phyloP scores from a whole-genome alignment of 2,329 filamentous ascomycete genomes.

The Fonsecaea pugnacius region DNA sequence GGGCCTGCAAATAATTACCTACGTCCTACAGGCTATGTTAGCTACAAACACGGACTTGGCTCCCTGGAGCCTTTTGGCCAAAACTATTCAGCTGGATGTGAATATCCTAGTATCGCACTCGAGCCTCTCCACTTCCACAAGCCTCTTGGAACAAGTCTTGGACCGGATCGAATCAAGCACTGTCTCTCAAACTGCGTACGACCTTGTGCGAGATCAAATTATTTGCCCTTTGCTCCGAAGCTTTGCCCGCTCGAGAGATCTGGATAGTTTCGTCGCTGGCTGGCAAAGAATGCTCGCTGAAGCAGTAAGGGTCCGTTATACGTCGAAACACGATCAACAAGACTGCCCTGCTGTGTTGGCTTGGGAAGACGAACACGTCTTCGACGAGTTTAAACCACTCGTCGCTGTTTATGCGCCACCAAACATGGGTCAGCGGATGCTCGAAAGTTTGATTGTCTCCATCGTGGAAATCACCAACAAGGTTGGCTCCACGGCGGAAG shows the following conservation, averaged over 20 bases:
- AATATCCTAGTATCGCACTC: slow-evolving; percentile 53
- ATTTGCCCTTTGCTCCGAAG: slow-evolving; percentile 48
- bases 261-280: slow-evolving; percentile 46
- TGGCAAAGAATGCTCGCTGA: slow-evolving; percentile 48
- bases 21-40: slow-evolving; percentile 49
- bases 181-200: slow-evolving; percentile 35
- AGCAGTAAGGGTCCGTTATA: slow-evolving; percentile 41
- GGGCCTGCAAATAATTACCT: slow-evolving; percentile 47
- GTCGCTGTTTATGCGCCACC: slow-evolving; percentile 22
- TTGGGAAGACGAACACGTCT: slow-evolving; percentile 54
- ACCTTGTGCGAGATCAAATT: slow-evolving; percentile 45
- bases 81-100: slow-evolving; percentile 48
- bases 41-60: slow-evolving; percentile 39
- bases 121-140: slow-evolving; percentile 44
- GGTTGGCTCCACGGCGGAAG: slow-evolving; percentile 27
- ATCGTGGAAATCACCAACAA: slow-evolving; percentile 24
- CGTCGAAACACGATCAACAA: slow-evolving; percentile 34
- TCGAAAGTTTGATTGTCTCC: slow-evolving; percentile 23
- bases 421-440: slow-evolving; percentile 23
- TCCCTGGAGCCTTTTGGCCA: slow-evolving; percentile 48
- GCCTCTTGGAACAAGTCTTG: slow-evolving; percentile 45
- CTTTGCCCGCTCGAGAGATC: slow-evolving; percentile 48
- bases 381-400: slow-evolving; percentile 41
- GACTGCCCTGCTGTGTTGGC: slow-evolving; percentile 40
- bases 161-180: slow-evolving; percentile 35